Conservation (phyloP, 306 rosid species). For the Canavalia ensiformis region DNA sequence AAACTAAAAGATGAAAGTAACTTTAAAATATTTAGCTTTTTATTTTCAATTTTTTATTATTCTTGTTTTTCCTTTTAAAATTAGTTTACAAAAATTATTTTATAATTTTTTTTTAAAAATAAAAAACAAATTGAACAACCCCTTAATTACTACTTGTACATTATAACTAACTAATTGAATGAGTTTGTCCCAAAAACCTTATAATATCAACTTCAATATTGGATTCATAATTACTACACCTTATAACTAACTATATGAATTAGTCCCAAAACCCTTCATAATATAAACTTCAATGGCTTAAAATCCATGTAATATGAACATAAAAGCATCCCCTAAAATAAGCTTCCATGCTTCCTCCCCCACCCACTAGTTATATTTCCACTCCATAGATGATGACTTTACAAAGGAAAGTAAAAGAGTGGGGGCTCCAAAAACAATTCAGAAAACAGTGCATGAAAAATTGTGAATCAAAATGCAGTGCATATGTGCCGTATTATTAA, state of each 20-base stretch:
- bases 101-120: too few species aligned
- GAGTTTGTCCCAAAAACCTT: background rate
- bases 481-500: conserved; percentile 35
- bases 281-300: conserved; percentile 41
- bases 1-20: too few species aligned
- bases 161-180: background rate
- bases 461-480: conserved; percentile 36
- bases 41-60: too few species aligned
- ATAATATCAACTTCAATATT: conserved; percentile 21
- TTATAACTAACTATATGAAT: background rate
- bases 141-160: background rate
- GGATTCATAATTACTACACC: background rate
- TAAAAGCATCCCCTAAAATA: conserved; percentile 38
- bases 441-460: conserved; percentile 27
- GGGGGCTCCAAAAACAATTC: conserved; percentile 30
- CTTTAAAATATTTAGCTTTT: too few species aligned
- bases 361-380: conserved; percentile 38
- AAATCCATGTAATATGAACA: conserved; percentile 38
- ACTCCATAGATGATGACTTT: conserved; percentile 38
- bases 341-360: conserved; percentile 44
- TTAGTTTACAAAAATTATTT: too few species aligned
- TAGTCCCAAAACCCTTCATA: background rate
- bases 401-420: conserved; percentile 39
- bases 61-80: too few species aligned
- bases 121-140: too few species aligned